phyloP scores from a whole-genome alignment of 805 yeast genomes.

The Brettanomyces sp. region DNA sequence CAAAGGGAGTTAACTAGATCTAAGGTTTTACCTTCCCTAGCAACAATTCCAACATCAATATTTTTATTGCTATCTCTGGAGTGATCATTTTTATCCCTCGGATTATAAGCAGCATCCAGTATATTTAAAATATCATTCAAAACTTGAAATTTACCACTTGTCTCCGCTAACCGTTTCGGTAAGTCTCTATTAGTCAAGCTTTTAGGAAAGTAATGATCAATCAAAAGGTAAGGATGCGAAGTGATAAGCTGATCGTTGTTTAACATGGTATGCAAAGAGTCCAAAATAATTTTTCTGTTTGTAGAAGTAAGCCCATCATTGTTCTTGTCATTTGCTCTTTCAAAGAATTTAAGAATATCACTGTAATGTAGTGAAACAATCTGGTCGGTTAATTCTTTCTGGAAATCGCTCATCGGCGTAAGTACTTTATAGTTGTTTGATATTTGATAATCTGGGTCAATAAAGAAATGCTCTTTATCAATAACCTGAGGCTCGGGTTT shows the following conservation, averaged over 20 bases:
- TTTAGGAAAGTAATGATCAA: conserved; percentile 81
- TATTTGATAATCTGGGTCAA: conserved; percentile 24
- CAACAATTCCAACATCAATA: conserved; percentile 58
- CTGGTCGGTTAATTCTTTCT: conserved; percentile 82
- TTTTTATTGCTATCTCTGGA: conserved; percentile 3
- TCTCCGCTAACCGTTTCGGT: conserved; percentile 59
- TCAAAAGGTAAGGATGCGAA: conserved; percentile 80
- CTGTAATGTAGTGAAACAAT: conserved; percentile 86
- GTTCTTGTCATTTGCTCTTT: conserved; percentile 30
- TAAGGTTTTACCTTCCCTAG: conserved; percentile 57
- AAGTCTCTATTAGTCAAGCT: conserved; percentile 62
- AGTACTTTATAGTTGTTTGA: conserved; percentile 68
- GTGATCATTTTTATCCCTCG: conserved; percentile 11
- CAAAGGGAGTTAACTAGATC: conserved; percentile 69
- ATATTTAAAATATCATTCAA: conserved; percentile 55
- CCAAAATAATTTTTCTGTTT: conserved; percentile 44
- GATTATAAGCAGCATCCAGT: conserved; percentile 28
- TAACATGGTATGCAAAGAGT: conserved; percentile 67
- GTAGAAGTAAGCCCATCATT: background rate
- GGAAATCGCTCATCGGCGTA: conserved; percentile 78
- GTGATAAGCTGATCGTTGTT: conserved; percentile 71
- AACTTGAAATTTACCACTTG: conserved; percentile 77
- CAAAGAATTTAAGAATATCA: conserved; percentile 82
- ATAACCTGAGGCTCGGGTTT: conserved; percentile 78
- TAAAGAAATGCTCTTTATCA: conserved; percentile 39